A percentile compares a stretch with the other conserved stretches of the same genome.
Evolutionary conservation across 2,329 filamentous ascomycete genomes (phyloP).

Genomic region (Trichoderma oligosporum): DNA sequence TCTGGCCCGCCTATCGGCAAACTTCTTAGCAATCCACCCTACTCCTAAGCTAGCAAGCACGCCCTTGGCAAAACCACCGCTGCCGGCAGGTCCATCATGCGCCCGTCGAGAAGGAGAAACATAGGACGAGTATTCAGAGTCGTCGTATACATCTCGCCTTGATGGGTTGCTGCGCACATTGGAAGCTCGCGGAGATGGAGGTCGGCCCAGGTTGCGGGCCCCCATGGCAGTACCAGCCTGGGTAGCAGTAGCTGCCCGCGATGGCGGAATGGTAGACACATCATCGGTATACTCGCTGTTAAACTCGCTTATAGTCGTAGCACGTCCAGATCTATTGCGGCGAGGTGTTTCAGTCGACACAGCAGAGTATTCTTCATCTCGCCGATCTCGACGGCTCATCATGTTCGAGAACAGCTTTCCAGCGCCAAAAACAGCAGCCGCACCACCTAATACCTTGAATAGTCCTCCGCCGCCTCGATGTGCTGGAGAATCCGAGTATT

Average conservation of each 20-base stretch:
- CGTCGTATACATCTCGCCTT: slow-evolving; percentile 44
- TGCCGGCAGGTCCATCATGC: slow-evolving; percentile 39
- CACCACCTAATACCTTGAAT: slow-evolving; percentile 56
- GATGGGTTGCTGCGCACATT: slow-evolving; percentile 37
- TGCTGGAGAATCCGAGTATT: slow-evolving; percentile 51
- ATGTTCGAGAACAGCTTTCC: slow-evolving; percentile 58
- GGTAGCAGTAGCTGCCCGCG: slow-evolving; percentile 42
- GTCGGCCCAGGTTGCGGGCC: slow-evolving; percentile 36
- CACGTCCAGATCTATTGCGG: slow-evolving; percentile 40
- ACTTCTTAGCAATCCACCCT: slow-evolving; percentile 64
- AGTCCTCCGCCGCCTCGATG: slow-evolving; percentile 47
- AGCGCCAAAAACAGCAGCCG: slow-evolving; percentile 60
- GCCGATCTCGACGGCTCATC: slow-evolving; percentile 49
- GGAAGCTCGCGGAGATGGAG: slow-evolving; percentile 45
- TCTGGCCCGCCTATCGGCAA: slow-evolving; percentile 52
- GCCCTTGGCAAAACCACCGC: slow-evolving; percentile 53
- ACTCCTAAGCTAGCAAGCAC: slow-evolving; percentile 60
- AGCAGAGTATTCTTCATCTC: slow-evolving; percentile 60
- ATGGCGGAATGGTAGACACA: slow-evolving; percentile 45
- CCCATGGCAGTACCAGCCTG: slow-evolving; percentile 48
- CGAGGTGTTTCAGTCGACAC: slow-evolving; percentile 60
- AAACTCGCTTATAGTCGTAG: slow-evolving; percentile 46
- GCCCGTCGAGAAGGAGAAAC: slow-evolving; percentile 58
- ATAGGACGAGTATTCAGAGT: slow-evolving; percentile 58
- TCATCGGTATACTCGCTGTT: slow-evolving; percentile 46